phyloP scores from a whole-genome alignment of 1,284 basidiomycete species.

The Pseudomicrostroma phylloplanum region DNA sequence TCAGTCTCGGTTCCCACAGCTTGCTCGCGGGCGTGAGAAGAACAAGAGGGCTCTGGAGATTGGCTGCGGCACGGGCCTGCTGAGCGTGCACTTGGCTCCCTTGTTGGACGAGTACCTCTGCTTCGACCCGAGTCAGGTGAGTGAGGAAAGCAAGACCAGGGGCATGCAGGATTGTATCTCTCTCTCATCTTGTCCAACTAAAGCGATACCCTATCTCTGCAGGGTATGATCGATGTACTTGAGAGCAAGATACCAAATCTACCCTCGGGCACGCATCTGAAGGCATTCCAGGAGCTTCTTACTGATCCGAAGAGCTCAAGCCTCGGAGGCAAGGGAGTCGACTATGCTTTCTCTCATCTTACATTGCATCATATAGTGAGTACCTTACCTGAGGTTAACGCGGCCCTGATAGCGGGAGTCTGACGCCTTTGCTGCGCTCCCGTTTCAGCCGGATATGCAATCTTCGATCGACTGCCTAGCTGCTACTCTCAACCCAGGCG shows the following conservation, averaged over 20 bases:
- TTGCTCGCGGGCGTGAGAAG: not conserved
- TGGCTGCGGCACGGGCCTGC: constrained; percentile 13
- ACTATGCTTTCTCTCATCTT: constrained; percentile 9
- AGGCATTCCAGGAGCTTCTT: constrained; percentile 7
- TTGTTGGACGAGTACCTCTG: constrained; percentile 8
- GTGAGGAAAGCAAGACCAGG: not conserved
- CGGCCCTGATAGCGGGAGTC: not conserved
- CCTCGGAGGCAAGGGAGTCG: constrained; percentile 10
- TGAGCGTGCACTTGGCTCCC: constrained; percentile 10
- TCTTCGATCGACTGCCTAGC: constrained; percentile 5
- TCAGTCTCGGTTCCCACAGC: not conserved
- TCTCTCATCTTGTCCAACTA: too few relatives aligned
- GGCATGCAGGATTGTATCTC: too few relatives aligned
- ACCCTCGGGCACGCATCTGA: constrained; percentile 3
- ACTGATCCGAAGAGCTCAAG: constrained; percentile 10
- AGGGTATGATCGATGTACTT: not conserved
- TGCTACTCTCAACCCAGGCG: constrained; percentile 7
- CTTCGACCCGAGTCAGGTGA: constrained; percentile 9
- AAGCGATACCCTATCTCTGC: too few relatives aligned
- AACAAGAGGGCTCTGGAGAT: constrained; percentile 8
- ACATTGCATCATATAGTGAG: constrained; percentile 12
- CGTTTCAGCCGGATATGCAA: constrained; percentile 7
- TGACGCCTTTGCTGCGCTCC: not conserved
- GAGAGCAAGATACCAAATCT: constrained; percentile 6
- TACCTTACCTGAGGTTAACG: not conserved